Evolutionary conservation across 192 early-diverging fungal species (phyloP).

Genomic region (Coemansia sp.): DNA sequence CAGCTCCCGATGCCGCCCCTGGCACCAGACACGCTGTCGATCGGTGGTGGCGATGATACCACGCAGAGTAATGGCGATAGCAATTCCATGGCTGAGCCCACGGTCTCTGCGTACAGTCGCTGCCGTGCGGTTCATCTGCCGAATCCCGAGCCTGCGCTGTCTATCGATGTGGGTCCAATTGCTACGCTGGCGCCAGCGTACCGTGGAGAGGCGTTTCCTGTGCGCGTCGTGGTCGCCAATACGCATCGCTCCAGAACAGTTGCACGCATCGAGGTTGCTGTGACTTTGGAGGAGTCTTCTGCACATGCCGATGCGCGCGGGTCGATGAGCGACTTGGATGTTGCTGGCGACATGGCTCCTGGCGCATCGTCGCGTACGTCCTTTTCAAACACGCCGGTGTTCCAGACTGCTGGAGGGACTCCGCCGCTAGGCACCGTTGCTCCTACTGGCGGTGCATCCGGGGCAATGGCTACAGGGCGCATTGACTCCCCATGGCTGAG

Average conservation of each 20-base stretch:
- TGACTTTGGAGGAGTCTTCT: constrained; percentile 8
- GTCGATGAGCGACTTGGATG: constrained; percentile 14
- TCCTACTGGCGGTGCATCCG: too few relatives aligned
- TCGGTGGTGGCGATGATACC: background rate
- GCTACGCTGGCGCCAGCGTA: constrained; percentile 27
- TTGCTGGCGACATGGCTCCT: background rate
- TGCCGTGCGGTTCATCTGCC: constrained; percentile 29
- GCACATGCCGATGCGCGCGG: background rate
- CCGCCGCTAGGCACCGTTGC: too few relatives aligned
- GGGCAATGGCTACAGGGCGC: too few relatives aligned
- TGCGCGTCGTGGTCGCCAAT: constrained; percentile 25
- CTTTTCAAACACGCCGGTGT: too few relatives aligned
- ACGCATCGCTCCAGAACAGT: constrained; percentile 9
- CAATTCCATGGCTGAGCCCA: constrained; percentile 23
- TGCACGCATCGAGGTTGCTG: constrained; percentile 2
- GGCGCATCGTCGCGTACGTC: background rate
- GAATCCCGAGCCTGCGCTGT: constrained; percentile 5
- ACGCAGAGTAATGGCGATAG: too few relatives aligned
- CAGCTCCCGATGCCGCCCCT: constrained; percentile 24
- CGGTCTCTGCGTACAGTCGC: constrained; percentile 40
- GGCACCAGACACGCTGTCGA: background rate
- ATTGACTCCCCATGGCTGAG: too few relatives aligned
- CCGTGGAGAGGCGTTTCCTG: constrained; percentile 36
- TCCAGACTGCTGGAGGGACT: too few relatives aligned
- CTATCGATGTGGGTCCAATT: constrained; percentile 1